Evolutionary conservation across 495 filamentous ascomycete species (phyloP), one percentile per base, ranked within the genome.

Genomic region (Penicillium diatomitis): DNA sequence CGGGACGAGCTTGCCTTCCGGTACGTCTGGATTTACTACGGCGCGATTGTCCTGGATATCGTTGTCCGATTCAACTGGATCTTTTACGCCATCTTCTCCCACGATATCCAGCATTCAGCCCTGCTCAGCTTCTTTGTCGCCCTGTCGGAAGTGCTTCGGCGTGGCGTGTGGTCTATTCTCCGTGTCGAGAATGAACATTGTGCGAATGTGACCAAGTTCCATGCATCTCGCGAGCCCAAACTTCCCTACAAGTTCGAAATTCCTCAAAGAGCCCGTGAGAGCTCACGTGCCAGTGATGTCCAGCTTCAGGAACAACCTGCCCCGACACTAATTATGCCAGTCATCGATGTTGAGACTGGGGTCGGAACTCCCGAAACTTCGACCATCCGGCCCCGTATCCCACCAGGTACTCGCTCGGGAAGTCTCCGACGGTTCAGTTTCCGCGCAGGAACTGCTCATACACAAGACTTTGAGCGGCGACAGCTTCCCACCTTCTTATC

Each of bases 171-270:
- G 92, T 80, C 82, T 2, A 69, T 97, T 7, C 88, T 97, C 58
- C 87, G 92, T 30, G 89, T 98, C 36, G 92, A 98, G 65, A 98
- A 98, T 60, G 92, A 98, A 53, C 90, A 96, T 63, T 92, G 87
- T 66, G 81, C 80, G 6, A 95, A 95, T 56, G 88, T 96, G 12
- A 78, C 82, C 32, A 78, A 85, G 50, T 90, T 90, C 74, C 85
- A 90, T 35, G 90, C 90, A 4, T 83, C 78, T 3, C 72, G 90
- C 11, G 88, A 95, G 57, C 73, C 89, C 2, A 86, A 87, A 0
- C 71, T 96, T 1, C 90, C 90, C 0, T 96, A 94, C 58, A 66
- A 79, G 2, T 50, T 90, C 62, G 2, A 44, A 32, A 55, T 70
- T 31, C 50, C 54, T 3, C 49, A 12, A 11, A 44, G 30, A 6